Percentiles rank a stretch among this genome's conserved stretches.
Conservation (phyloP, 2,329 filamentous ascomycete genomes). For the Ceratocystis cacaofunesta region DNA sequence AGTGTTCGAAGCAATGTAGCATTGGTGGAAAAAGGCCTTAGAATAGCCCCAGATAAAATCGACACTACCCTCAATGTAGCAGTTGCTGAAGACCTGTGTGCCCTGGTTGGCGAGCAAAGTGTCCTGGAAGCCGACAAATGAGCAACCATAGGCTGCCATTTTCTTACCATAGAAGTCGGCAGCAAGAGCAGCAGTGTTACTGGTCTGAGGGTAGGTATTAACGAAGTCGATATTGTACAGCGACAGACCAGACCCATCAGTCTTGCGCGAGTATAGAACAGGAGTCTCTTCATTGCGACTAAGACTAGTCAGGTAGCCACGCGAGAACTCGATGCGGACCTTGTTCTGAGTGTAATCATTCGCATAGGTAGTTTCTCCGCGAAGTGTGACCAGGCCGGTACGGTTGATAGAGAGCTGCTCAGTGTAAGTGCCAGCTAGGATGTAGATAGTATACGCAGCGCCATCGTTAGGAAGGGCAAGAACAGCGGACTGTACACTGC, state of each 20-base stretch:
- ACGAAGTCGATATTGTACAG: constrained; percentile 48
- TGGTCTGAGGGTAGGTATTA: constrained; percentile 32
- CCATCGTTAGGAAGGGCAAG: constrained; percentile 19
- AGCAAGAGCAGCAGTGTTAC: constrained; percentile 34
- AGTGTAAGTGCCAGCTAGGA: constrained; percentile 37
- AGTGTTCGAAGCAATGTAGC: constrained; percentile 27
- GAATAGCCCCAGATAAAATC: constrained; percentile 26
- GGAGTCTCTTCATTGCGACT: constrained; percentile 37
- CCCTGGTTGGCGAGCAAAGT: constrained; percentile 34
- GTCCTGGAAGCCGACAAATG: constrained; percentile 35
- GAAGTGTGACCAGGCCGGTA: constrained; percentile 37
- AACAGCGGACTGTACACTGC: constrained; percentile 20
- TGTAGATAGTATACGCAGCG: constrained; percentile 25
- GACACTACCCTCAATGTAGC: constrained; percentile 33
- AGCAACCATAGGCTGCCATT: constrained; percentile 27
- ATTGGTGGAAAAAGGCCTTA: constrained; percentile 26
- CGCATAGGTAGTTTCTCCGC: constrained; percentile 42
- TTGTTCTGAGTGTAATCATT: constrained; percentile 39
- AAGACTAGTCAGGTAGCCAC: constrained; percentile 16
- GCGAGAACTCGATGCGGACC: constrained; percentile 35
- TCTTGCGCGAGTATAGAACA: constrained; percentile 23
- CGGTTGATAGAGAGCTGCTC: constrained; percentile 44
- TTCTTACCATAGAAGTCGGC: constrained; percentile 20
- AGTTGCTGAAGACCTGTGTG: constrained; percentile 32
- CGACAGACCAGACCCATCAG: constrained; percentile 35